phyloP scores from a whole-genome alignment of 306 rosid genomes.

The Fagus sylvatica region DNA sequence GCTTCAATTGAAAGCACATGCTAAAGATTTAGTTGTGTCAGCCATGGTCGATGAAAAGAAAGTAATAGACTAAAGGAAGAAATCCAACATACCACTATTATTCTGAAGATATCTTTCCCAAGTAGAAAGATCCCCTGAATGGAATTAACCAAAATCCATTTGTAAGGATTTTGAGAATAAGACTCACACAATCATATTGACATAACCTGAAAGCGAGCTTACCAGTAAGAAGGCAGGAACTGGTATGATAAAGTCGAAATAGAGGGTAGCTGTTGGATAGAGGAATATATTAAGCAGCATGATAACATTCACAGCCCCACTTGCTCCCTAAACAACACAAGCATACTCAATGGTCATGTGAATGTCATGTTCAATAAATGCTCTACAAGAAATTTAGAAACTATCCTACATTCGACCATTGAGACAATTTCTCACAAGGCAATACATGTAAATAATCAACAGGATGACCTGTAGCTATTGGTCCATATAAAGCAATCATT shows the following conservation, averaged over 20 bases:
- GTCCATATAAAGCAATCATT: neutral
- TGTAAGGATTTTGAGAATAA: conserved; percentile 29
- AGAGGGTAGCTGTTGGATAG: conserved; percentile 64
- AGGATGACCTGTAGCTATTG: neutral
- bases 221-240: conserved; percentile 84
- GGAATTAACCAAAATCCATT: conserved; percentile 25
- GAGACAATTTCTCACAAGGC: neutral
- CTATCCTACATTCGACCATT: neutral
- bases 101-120: conserved; percentile 67
- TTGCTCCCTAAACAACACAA: conserved; percentile 72
- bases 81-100: conserved; percentile 52
- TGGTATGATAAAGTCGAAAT: conserved; percentile 61
- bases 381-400: conserved; percentile 10
- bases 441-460: neutral
- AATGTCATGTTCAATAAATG: conserved; percentile 24
- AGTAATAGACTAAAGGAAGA: conserved; percentile 9
- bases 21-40: conserved; percentile 8
- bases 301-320: conserved; percentile 85
- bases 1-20: conserved; percentile 15
- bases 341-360: conserved; percentile 18
- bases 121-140: conserved; percentile 72
- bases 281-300: conserved; percentile 83
- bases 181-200: conserved; percentile 15
- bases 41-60: neutral
- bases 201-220: conserved; percentile 32